Evolutionary conservation across 768 basidiomycete genomes (phyloP).

Genomic region (Lentinula boryana): DNA sequence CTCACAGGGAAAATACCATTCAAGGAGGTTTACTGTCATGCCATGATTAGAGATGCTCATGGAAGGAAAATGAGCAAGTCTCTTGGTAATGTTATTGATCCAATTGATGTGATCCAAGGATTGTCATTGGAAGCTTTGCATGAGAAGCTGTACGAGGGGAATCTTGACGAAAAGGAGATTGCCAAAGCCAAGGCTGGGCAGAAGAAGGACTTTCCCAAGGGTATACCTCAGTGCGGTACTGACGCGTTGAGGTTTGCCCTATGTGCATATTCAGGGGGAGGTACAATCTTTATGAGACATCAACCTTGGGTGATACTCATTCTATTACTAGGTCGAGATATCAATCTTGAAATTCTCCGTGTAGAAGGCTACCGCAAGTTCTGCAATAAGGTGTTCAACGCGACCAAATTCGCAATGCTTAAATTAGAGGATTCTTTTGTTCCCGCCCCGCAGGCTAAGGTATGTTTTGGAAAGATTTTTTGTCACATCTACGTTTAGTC

Average conservation of each 20-base stretch:
- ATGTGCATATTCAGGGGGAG: constrained; percentile 89
- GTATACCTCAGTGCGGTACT: constrained; percentile 97
- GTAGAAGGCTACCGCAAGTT: constrained; percentile 99
- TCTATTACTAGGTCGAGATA: constrained; percentile 72
- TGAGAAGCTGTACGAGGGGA: constrained; percentile 82
- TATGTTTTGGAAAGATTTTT: constrained; percentile 20
- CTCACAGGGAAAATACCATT: constrained; percentile 92
- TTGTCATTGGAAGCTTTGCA: constrained; percentile 74
- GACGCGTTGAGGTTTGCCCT: constrained; percentile 94
- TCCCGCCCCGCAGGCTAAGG: constrained; percentile 66
- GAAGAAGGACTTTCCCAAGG: constrained; percentile 99
- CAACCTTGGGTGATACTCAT: not conserved
- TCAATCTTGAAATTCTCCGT: constrained; percentile 92
- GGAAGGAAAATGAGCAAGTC: constrained; percentile 99
- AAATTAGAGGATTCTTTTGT: constrained; percentile 84
- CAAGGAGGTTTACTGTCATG: constrained; percentile 93
- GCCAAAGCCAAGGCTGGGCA: constrained; percentile 87
- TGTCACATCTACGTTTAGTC: not conserved
- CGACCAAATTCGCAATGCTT: constrained; percentile 98
- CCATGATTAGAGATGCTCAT: constrained; percentile 98
- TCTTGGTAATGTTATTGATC: constrained; percentile 96
- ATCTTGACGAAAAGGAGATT: constrained; percentile 91
- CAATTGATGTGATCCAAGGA: constrained; percentile 91
- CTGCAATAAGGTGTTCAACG: constrained; percentile 99
- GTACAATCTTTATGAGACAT: constrained; percentile 27